Evolutionary conservation across 768 basidiomycete species (phyloP).

Genomic region (Xanthoconium purpureum): DNA sequence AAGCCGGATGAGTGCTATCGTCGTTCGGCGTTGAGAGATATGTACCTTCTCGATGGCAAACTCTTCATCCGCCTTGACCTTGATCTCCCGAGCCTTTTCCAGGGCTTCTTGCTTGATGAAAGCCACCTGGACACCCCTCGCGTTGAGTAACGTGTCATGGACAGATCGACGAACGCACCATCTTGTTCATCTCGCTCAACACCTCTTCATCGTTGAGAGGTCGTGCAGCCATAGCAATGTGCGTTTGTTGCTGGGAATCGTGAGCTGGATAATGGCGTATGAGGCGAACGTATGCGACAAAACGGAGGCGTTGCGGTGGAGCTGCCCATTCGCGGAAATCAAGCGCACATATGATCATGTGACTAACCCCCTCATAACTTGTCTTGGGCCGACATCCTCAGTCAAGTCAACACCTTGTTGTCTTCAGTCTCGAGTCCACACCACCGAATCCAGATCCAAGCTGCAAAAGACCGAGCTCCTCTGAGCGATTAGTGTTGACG

Average conservation of each 20-base stretch:
- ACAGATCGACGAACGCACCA: slow-evolving; percentile 53
- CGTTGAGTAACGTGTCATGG: slow-evolving; percentile 1
- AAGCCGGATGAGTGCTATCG: background rate
- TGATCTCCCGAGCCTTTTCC: slow-evolving; percentile 96
- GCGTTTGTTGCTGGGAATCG: background rate
- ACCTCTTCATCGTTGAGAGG: slow-evolving; percentile 95
- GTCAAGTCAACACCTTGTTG: too few species aligned
- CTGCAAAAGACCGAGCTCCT: too few species aligned
- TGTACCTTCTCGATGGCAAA: slow-evolving; percentile 95
- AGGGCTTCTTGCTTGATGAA: slow-evolving; percentile 99
- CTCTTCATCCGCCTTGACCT: slow-evolving; percentile 97
- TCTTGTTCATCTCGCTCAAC: slow-evolving; percentile 96
- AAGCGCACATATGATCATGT: background rate
- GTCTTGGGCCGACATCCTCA: too few species aligned
- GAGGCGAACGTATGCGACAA: background rate
- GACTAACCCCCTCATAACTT: background rate
- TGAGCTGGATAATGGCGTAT: background rate
- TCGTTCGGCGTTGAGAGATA: background rate
- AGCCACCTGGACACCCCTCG: slow-evolving; percentile 59
- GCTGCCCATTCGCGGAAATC: background rate
- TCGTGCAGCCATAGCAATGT: slow-evolving; percentile 59
- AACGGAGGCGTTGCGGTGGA: background rate
- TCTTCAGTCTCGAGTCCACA: too few species aligned
- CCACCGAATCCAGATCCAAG: too few species aligned
- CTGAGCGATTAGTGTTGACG: too few species aligned